These are phyloP conservation scores for Leptoxyphium fumago DNA, from an alignment of 2,329 filamentous ascomycete genomes.

Conservation along the genomic window DNA sequence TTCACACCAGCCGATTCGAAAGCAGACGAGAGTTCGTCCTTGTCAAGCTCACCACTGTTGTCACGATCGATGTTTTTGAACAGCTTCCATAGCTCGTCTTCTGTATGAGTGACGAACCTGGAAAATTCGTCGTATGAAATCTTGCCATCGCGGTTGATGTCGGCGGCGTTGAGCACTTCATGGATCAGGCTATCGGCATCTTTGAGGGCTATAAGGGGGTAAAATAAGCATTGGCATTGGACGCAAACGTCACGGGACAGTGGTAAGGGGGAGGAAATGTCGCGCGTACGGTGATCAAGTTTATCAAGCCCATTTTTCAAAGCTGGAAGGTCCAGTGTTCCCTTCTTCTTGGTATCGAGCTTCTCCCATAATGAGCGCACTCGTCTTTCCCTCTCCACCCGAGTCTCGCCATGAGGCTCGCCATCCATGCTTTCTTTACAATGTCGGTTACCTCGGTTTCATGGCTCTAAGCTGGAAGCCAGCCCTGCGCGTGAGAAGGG, in stretches of 20 bases:
- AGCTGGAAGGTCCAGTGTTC: conserved; percentile 69
- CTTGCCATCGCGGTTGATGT: conserved; percentile 72
- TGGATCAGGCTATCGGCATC: conserved; percentile 78
- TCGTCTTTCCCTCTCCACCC: conserved; percentile 64
- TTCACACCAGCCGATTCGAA: conserved; percentile 65
- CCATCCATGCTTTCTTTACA: conserved; percentile 17
- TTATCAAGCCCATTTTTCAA: conserved; percentile 71
- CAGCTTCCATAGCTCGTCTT: conserved; percentile 64
- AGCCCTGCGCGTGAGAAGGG: background rate
- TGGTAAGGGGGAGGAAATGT: conserved; percentile 9
- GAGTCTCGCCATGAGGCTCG: conserved; percentile 46
- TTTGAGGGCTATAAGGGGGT: conserved; percentile 49
- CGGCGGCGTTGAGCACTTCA: conserved; percentile 67
- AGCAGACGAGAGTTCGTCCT: conserved; percentile 64
- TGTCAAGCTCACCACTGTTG: conserved; percentile 72
- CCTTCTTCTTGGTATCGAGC: conserved; percentile 62
- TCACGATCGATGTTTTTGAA: conserved; percentile 82
- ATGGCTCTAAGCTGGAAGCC: conserved; percentile 3
- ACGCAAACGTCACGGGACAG: background rate
- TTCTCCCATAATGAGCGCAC: conserved; percentile 72
- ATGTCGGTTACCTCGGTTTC: conserved; percentile 11
- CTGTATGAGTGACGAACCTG: conserved; percentile 73
- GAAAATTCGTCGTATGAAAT: conserved; percentile 93
- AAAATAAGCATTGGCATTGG: conserved; percentile 2
- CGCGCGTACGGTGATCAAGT: conserved; percentile 73